Conservation (phyloP, 371 early-diverging fungal species). For the Apophysomyces elegans region DNA sequence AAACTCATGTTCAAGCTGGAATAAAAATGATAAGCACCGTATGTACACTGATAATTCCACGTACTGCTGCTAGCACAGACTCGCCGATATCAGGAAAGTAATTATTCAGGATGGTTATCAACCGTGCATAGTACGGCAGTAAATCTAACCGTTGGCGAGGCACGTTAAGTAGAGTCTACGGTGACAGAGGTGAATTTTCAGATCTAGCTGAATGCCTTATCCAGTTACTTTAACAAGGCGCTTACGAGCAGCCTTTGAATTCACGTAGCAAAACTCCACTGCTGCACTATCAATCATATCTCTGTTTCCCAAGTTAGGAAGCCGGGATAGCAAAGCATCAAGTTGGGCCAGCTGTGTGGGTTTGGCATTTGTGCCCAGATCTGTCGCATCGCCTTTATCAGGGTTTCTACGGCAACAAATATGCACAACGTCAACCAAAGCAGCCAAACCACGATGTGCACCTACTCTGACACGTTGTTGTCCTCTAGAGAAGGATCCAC, state of each 20-base stretch:
- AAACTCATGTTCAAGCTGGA: conserved; percentile 79
- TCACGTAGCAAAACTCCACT: conserved; percentile 91
- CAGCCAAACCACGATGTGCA: neutral
- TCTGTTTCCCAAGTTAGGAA: conserved; percentile 82
- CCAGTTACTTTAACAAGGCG: conserved; percentile 65
- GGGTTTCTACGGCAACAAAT: neutral
- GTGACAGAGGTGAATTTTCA: conserved; percentile 4
- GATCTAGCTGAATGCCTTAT: neutral
- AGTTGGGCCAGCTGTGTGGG: conserved; percentile 62
- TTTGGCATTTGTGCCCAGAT: conserved; percentile 40
- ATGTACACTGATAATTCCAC: neutral
- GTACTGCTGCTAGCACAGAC: conserved; percentile 65
- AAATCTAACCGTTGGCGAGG: conserved; percentile 84
- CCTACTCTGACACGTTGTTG: conserved; percentile 46
- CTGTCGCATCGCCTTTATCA: conserved; percentile 41
- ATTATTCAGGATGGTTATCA: conserved; percentile 85
- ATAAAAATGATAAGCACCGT: neutral
- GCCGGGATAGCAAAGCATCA: conserved; percentile 70
- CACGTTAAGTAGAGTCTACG: conserved; percentile 71
- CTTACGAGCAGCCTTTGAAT: conserved; percentile 80
- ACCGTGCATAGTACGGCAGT: conserved; percentile 88
- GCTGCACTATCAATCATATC: conserved; percentile 90
- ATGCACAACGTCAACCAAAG: neutral
- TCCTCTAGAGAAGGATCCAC: conserved; percentile 24
- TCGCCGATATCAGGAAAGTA: conserved; percentile 88